Conservation (phyloP, 768 basidiomycete species). For the Termitomyces sp. region DNA sequence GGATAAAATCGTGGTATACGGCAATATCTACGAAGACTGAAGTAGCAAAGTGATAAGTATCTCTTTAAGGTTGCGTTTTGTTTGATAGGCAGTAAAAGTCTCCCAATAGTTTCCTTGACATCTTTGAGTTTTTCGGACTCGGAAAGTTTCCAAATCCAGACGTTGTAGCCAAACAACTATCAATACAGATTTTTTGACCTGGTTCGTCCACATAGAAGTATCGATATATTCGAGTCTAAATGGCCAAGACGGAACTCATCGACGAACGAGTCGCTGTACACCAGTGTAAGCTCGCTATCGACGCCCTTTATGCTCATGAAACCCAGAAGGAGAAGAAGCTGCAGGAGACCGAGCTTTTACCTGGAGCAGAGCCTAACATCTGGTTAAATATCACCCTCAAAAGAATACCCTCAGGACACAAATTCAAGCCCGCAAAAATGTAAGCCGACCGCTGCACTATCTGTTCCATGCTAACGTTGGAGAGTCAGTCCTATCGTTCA, state of each 20-base stretch:
- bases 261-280: conserved; percentile 64
- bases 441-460: conserved; percentile 34
- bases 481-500: conserved; percentile 67
- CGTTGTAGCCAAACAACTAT: conserved; percentile 14
- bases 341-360: conserved; percentile 72
- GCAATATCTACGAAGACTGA: conserved; percentile 19
- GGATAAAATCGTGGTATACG: conserved; percentile 22
- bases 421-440: conserved; percentile 83
- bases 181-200: conserved; percentile 14
- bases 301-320: conserved; percentile 74
- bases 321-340: conserved; percentile 57
- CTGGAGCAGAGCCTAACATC: conserved; percentile 77
- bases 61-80: too few relatives aligned
- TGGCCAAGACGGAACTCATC: conserved; percentile 54
- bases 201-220: background rate
- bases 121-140: too few relatives aligned
- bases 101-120: too few relatives aligned
- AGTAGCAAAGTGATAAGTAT: conserved; percentile 3
- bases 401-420: conserved; percentile 69
- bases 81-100: too few relatives aligned
- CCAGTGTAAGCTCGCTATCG: conserved; percentile 78
- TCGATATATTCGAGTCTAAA: conserved; percentile 15
- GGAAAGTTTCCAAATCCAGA: background rate
- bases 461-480: conserved; percentile 1
- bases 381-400: conserved; percentile 91